Evolutionary conservation across 1,139 yeast genomes (phyloP).

Genomic region (Candida freyschussii): DNA sequence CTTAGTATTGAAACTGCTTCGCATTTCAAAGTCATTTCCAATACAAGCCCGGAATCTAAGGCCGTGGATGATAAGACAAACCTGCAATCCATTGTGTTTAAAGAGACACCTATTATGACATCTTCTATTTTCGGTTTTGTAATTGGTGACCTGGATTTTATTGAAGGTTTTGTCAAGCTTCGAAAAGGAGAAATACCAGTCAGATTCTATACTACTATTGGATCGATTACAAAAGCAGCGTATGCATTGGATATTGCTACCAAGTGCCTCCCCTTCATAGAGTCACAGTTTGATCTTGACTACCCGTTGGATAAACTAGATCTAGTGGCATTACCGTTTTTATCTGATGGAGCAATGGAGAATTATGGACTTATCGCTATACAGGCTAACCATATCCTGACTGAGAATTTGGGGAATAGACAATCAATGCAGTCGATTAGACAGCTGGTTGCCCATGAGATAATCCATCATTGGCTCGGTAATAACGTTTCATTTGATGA

Average conservation of each 20-base stretch:
- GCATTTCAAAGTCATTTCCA: conserved; percentile 47
- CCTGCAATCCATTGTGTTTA: conserved; percentile 38
- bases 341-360: conserved; percentile 76
- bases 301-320: conserved; percentile 64
- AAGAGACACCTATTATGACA: conserved; percentile 52
- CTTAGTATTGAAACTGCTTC: conserved; percentile 42
- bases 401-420: conserved; percentile 31
- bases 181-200: conserved; percentile 35
- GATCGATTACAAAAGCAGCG: conserved; percentile 42
- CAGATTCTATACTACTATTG: conserved; percentile 52
- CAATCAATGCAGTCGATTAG: conserved; percentile 33
- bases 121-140: conserved; percentile 63
- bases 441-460: conserved; percentile 62
- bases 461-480: conserved; percentile 78
- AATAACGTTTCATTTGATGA: conserved; percentile 59
- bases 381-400: conserved; percentile 45
- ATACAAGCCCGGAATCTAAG: conserved; percentile 31
- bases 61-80: conserved; percentile 27
- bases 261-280: conserved; percentile 43
- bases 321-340: conserved; percentile 60
- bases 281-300: conserved; percentile 35
- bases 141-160: conserved; percentile 56
- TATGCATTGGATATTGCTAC: conserved; percentile 43
- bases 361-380: conserved; percentile 67
- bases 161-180: conserved; percentile 33